A percentile compares a stretch with the other conserved stretches of the same genome.
Evolutionary conservation across 805 yeast genomes (phyloP).

Genomic region (Tetrapisispora namnaoensis): DNA sequence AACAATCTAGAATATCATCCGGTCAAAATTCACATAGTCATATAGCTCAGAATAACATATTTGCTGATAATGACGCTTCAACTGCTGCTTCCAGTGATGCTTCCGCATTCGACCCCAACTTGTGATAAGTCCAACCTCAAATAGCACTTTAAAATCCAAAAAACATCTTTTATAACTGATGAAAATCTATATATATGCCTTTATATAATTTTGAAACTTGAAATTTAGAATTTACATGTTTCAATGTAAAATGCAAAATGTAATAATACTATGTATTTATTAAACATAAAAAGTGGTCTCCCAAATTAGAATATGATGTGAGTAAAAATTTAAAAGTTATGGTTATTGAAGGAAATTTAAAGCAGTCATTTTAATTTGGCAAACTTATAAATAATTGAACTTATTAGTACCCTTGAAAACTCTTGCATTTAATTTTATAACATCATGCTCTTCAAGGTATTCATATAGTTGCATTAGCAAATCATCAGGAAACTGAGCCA

Average conservation of each 20-base stretch:
- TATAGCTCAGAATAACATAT: neutral
- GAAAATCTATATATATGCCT: neutral
- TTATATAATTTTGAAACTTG: neutral
- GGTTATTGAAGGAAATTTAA: neutral
- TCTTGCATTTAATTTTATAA: neutral
- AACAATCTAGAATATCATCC: neutral
- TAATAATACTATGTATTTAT: too few relatives aligned
- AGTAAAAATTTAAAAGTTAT: neutral
- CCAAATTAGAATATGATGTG: neutral
- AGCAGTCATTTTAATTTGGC: neutral
- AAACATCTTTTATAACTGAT: neutral
- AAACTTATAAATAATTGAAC: neutral
- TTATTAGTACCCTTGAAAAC: neutral
- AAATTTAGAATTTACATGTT: neutral
- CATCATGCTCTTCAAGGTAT: neutral
- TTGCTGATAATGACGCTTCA: neutral
- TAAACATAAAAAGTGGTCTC: too few relatives aligned
- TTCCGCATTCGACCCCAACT: neutral
- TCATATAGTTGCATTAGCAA: slow-evolving; percentile 4
- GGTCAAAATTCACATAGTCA: too few relatives aligned
- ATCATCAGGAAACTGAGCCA: slow-evolving; percentile 22
- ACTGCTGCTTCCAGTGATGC: neutral
- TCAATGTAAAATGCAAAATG: neutral
- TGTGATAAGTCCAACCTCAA: neutral
- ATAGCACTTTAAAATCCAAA: neutral